Evolutionary conservation across 164 flowering plant species (phyloP).

Genomic region (Macadamia tetraphylla): DNA sequence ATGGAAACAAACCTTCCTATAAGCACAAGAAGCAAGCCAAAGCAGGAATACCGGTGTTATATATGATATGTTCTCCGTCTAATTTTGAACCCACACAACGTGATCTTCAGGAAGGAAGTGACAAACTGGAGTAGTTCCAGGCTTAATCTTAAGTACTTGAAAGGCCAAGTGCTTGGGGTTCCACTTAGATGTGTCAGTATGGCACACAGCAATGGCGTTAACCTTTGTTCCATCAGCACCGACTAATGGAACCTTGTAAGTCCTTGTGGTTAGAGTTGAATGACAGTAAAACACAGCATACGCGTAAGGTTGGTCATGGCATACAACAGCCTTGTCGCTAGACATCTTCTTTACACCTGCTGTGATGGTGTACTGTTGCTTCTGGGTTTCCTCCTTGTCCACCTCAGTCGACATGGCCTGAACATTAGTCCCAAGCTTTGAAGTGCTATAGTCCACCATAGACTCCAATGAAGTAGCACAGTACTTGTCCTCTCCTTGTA

Average conservation of each 20-base stretch:
- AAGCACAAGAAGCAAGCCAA: too few species aligned
- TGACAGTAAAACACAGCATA: conserved; percentile 36
- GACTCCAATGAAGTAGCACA: conserved; percentile 36
- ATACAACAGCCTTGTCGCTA: conserved; percentile 16
- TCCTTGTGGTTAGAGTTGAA: conserved; percentile 14
- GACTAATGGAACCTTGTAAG: conserved; percentile 23
- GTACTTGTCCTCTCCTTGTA: conserved; percentile 20
- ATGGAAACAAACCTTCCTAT: too few species aligned
- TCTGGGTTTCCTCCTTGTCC: conserved; percentile 10
- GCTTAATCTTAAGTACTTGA: conserved; percentile 32
- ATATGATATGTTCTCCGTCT: background rate
- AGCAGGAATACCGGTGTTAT: too few species aligned
- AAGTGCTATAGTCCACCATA: conserved; percentile 27
- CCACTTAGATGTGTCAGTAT: conserved; percentile 29
- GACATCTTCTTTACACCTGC: conserved; percentile 9
- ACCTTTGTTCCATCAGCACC: conserved; percentile 24
- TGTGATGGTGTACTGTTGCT: conserved; percentile 15
- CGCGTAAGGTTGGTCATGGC: conserved; percentile 23
- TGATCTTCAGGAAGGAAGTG: conserved; percentile 34
- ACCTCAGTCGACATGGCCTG: conserved; percentile 11
- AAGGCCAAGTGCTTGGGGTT: conserved; percentile 33
- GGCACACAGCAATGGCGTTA: conserved; percentile 11
- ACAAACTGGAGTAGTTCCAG: conserved; percentile 37
- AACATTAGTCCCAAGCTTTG: conserved; percentile 7
- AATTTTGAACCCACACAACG: conserved; percentile 23